Evolutionary conservation across 2,329 filamentous ascomycete species (phyloP).

Genomic region (Fusarium pseudocircinatum): DNA sequence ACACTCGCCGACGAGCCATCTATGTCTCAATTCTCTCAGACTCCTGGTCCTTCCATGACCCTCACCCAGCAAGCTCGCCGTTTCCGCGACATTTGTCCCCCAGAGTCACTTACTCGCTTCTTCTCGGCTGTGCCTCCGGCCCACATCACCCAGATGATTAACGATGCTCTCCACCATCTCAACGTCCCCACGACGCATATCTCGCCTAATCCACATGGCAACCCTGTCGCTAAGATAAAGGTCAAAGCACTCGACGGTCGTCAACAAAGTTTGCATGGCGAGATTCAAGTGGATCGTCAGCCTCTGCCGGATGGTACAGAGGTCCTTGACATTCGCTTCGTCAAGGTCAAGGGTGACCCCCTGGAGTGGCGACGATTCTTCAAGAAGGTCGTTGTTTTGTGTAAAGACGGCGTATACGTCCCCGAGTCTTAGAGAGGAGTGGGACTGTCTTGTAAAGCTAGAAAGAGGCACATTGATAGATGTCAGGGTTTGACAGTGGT

Average conservation of each 20-base stretch:
- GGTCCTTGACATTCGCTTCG: constrained; percentile 85
- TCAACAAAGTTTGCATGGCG: constrained; percentile 77
- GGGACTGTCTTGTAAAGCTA: constrained; percentile 30
- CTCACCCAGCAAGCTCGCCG: constrained; percentile 88
- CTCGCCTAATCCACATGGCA: constrained; percentile 58
- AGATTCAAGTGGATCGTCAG: constrained; percentile 77
- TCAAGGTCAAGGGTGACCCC: constrained; percentile 95
- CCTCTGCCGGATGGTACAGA: constrained; percentile 65
- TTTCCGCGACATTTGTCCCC: constrained; percentile 91
- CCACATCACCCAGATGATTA: constrained; percentile 81
- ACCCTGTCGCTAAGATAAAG: constrained; percentile 71
- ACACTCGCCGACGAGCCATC: constrained; percentile 86
- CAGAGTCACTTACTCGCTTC: constrained; percentile 89
- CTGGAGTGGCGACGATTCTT: constrained; percentile 97
- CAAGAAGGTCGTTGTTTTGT: constrained; percentile 90
- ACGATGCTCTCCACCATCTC: constrained; percentile 83
- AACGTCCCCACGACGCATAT: constrained; percentile 76
- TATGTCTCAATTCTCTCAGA: constrained; percentile 84
- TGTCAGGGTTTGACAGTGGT: neutral
- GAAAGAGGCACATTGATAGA: neutral
- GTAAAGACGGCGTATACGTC: constrained; percentile 82
- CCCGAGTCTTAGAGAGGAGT: constrained; percentile 51
- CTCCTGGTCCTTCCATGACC: constrained; percentile 80
- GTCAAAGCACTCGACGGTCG: constrained; percentile 79
- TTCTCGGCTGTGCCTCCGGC: constrained; percentile 82